These are phyloP conservation scores for Phytophthora tentaculata DNA, from an alignment of 352 stramenopile genomes.

Conservation along the genomic window DNA sequence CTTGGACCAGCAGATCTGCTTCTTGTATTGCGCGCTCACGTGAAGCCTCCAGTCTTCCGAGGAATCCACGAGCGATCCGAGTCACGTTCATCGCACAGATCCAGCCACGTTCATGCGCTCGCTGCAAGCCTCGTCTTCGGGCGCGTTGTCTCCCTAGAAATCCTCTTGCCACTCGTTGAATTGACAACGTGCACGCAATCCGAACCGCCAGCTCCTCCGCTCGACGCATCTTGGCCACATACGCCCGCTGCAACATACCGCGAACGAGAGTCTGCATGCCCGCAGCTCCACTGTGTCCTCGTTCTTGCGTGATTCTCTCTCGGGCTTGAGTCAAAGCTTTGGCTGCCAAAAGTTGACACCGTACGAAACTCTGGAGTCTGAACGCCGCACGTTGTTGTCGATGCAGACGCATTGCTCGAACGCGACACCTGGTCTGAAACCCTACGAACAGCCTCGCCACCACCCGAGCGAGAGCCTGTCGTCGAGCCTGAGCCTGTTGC, in stretches of 20 bases:
- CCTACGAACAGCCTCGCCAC: constrained; percentile 49
- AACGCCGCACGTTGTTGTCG: constrained; percentile 40
- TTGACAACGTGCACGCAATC: constrained; percentile 51
- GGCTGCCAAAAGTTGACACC: constrained; percentile 31
- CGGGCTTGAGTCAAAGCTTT: constrained; percentile 41
- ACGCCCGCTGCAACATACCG: constrained; percentile 35
- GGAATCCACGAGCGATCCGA: constrained; percentile 61
- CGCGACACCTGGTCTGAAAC: constrained; percentile 51
- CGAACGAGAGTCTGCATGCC: constrained; percentile 51
- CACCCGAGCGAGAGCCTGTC: constrained; percentile 33
- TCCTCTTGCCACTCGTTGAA: constrained; percentile 59
- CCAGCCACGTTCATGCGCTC: constrained; percentile 36
- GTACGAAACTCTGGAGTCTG: constrained; percentile 47
- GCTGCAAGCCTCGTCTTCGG: constrained; percentile 40
- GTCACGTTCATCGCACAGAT: constrained; percentile 50
- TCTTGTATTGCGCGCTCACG: constrained; percentile 41
- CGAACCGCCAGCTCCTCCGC: constrained; percentile 46
- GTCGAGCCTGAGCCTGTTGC: constrained; percentile 31
- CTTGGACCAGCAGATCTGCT: constrained; percentile 63
- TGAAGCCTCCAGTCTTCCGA: constrained; percentile 39
- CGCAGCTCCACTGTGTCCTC: constrained; percentile 44
- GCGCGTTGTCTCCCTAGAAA: constrained; percentile 46
- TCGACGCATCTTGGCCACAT: constrained; percentile 41
- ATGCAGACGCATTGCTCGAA: constrained; percentile 42
- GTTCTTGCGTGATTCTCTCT: constrained; percentile 16